Base-by-base conservation (phyloP, 1,284 basidiomycete species). In the Cryptococcus sp. region DNA sequence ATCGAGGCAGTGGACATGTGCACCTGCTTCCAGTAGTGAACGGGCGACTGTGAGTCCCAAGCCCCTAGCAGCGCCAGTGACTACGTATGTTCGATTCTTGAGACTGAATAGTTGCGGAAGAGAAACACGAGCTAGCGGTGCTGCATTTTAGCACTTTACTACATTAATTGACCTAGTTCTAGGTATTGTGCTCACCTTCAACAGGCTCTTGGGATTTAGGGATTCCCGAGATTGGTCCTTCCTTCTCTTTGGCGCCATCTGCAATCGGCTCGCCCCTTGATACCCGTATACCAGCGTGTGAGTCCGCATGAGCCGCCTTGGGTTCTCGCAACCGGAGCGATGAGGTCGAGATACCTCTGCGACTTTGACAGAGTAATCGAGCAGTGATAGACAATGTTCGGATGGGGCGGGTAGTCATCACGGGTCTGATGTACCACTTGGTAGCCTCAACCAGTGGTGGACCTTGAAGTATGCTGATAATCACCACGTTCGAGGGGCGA, bases 11-110 rank as follows among this genome's bases (percentile, higher is more conserved):
- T 88, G 87, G 1, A 91, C 82, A 2, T 85, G 79, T 3, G 87
- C 86, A 46, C 87, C 88, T 3, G 83, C 83, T 74, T 92, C 88
- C 39, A 83, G 80, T 36, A 88, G 76, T 4, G 85, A 82, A 52
- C 88, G 78, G 25, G 87, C 87, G 81, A 88, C 85, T 73, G 88
- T 87, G 39, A 91, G 80, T 3, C 89, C 88, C 10, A 91, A 80
- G 2, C 88, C 88, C 45, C 88, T 80, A 62, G 87, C 87, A 2
- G 79, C 89, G 11, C 87, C 87, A 0, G 87, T 86, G 41, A 90
- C 82, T 54, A 91, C 77, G 32, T 82, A 85, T 14, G 88, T 86
- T 22, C 86, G 83, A 61, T 84, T 84, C n/a, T 76, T 76, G 39
- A 91, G 80, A 10, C 82, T 80, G 75, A 91, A 90, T 4, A 69